A percentile compares a stretch with the other conserved stretches of the same genome.
phyloP scores from a whole-genome alignment of 495 filamentous ascomycete species.

The Darksidea phi region DNA sequence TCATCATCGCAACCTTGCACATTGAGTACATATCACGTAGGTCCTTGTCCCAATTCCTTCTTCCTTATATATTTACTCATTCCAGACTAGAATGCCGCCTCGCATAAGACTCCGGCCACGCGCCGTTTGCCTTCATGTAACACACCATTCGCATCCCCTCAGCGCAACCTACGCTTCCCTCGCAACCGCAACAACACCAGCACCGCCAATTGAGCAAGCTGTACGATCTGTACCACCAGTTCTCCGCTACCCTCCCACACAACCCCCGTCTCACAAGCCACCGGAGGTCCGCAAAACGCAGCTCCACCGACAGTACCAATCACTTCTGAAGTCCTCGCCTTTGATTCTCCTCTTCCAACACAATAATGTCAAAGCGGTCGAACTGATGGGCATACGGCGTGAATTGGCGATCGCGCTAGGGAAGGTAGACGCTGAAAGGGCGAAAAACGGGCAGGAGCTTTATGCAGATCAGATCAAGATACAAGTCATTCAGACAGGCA shows the following conservation, averaged over 20 bases:
- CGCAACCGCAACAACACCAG: slow-evolving; percentile 52
- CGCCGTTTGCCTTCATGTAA: slow-evolving; percentile 11
- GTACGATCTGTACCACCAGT: slow-evolving; percentile 55
- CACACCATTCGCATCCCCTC: slow-evolving; percentile 45
- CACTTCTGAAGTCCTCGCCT: slow-evolving; percentile 83
- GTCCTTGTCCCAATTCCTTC: slow-evolving; percentile 6
- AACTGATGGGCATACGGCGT: slow-evolving; percentile 84
- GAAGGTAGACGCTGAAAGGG: slow-evolving; percentile 59
- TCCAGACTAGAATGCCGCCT: slow-evolving; percentile 47
- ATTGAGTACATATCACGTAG: slow-evolving; percentile 15
- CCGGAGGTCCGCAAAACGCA: slow-evolving; percentile 91
- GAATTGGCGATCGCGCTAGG: slow-evolving; percentile 69
- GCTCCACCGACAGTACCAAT: slow-evolving; percentile 89
- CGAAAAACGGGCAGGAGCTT: slow-evolving; percentile 49
- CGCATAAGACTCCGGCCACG: slow-evolving; percentile 43
- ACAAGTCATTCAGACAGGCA: slow-evolving; percentile 80
- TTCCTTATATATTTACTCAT: not conserved
- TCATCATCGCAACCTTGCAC: slow-evolving; percentile 12
- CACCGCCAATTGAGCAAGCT: slow-evolving; percentile 53
- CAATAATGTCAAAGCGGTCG: slow-evolving; percentile 83
- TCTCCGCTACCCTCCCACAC: slow-evolving; percentile 62
- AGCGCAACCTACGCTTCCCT: slow-evolving; percentile 43
- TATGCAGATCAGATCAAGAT: slow-evolving; percentile 62
- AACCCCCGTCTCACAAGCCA: slow-evolving; percentile 84
- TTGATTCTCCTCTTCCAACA: slow-evolving; percentile 93